Base-by-base conservation (phyloP, 73 alveolate species). In the Tetrahymena borealis region DNA sequence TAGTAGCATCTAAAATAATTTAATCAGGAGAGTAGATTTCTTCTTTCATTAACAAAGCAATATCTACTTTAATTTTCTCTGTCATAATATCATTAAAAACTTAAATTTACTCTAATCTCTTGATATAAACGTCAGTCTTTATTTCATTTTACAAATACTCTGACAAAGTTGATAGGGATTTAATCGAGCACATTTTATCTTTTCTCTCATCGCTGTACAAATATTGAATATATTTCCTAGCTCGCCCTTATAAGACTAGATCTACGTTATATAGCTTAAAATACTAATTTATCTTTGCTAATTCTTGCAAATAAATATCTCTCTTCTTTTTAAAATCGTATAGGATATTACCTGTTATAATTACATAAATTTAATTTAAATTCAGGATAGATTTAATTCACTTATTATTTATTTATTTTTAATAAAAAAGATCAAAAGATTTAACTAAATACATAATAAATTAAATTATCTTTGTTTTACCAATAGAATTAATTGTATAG, bases 401-500 rank as follows among this genome's bases (percentile, higher is more conserved):
- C n/a, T n/a, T n/a, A n/a, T n/a, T n/a, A n/a, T n/a, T n/a, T n/a
- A n/a, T n/a, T n/a, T n/a, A n/a, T n/a, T n/a, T n/a, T n/a, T n/a
- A n/a, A n/a, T n/a, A n/a, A n/a, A n/a, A n/a, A n/a, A n/a, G n/a
- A n/a, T n/a, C n/a, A n/a, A n/a, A n/a, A n/a, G n/a, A n/a, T n/a
- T n/a, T n/a, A n/a, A n/a, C n/a, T n/a, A n/a, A n/a, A n/a, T n/a
- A n/a, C n/a, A n/a, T n/a, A n/a, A n/a, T n/a, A n/a, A n/a, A n/a
- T n/a, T n/a, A n/a, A n/a, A 12, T 42, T 12, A 42, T 3, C 31
- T 42, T n/a, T 0, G 18, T 40, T 42, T 42, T 5, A 3, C 95
- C 95, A 28, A 92, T 92, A 24, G 77, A 31, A 38, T 38, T 41
- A 4, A 92, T 92, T 38, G 93, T 39, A 40, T 92, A 92, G 7